These are phyloP conservation scores for Podosphaera fusca DNA, from an alignment of 2,329 filamentous ascomycete genomes.

Conservation along the genomic window DNA sequence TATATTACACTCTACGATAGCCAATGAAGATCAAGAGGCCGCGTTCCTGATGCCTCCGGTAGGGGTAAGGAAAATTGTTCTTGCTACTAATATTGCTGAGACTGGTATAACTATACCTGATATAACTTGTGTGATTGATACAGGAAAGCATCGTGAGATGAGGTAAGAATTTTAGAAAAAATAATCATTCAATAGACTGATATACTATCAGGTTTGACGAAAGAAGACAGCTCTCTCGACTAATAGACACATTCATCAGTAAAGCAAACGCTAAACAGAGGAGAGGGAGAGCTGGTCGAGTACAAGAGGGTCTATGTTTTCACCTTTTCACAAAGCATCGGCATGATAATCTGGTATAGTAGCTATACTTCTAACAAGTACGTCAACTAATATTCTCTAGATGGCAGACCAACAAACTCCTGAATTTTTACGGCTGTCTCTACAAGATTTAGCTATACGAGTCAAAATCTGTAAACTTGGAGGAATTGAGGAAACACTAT, in stretches of 20 bases:
- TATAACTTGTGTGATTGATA: conserved; percentile 89
- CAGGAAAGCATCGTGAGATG: conserved; percentile 95
- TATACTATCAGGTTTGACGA: conserved; percentile 45
- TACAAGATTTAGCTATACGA: conserved; percentile 85
- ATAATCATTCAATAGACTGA: conserved; percentile 2
- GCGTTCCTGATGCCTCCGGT: conserved; percentile 70
- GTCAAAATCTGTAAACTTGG: conserved; percentile 96
- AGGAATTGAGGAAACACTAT: conserved; percentile 72
- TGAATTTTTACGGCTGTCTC: conserved; percentile 79
- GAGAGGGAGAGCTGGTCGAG: conserved; percentile 78
- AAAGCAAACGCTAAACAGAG: conserved; percentile 89
- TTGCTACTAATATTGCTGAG: conserved; percentile 95
- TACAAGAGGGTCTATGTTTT: conserved; percentile 86
- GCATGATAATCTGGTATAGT: conserved; percentile 41
- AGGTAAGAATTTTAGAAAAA: conserved; percentile 19
- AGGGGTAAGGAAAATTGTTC: conserved; percentile 73
- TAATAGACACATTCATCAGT: conserved; percentile 90
- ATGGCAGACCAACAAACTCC: conserved; percentile 89
- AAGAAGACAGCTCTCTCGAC: conserved; percentile 64
- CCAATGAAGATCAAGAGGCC: conserved; percentile 85
- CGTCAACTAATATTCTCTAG: conserved; percentile 3
- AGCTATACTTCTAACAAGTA: not conserved
- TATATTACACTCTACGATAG: conserved; percentile 80
- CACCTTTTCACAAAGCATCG: conserved; percentile 83
- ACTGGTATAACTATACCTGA: conserved; percentile 97